phyloP scores from a whole-genome alignment of 1,284 basidiomycete species.

The Albatrellus sp. region DNA sequence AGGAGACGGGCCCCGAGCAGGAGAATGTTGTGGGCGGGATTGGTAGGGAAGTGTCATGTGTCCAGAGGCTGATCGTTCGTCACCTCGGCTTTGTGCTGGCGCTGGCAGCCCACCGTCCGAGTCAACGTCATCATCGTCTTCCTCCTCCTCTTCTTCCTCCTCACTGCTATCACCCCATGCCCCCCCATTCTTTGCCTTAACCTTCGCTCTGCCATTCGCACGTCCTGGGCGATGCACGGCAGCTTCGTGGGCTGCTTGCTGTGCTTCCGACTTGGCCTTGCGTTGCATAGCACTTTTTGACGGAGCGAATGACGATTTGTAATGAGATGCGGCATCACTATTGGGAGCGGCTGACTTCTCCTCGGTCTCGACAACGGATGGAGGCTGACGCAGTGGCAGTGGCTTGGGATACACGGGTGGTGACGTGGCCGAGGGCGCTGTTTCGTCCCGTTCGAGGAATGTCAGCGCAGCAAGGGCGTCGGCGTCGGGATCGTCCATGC shows the following conservation, averaged over 20 bases:
- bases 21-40: conserved; percentile 14
- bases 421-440: conserved; percentile 13
- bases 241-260: conserved; percentile 66
- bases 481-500: conserved; percentile 35
- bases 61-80: conserved; percentile 9
- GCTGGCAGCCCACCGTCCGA: conserved; percentile 41
- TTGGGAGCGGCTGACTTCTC: conserved; percentile 17
- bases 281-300: conserved; percentile 73
- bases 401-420: conserved; percentile 3
- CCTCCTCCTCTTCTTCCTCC: conserved; percentile 72
- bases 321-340: conserved; percentile 23
- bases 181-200: conserved; percentile 27
- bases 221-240: conserved; percentile 65
- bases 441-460: conserved; percentile 52
- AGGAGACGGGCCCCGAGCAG: conserved; percentile 18
- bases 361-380: conserved; percentile 16
- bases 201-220: conserved; percentile 44
- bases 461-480: conserved; percentile 69
- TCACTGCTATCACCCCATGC: conserved; percentile 71
- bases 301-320: conserved; percentile 74
- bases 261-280: conserved; percentile 70
- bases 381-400: conserved; percentile 14
- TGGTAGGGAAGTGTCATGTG: not conserved
- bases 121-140: conserved; percentile 58
- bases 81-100: conserved; percentile 19